Conservation (phyloP, 257 asterid genomes). For the Solanum boliviense region DNA sequence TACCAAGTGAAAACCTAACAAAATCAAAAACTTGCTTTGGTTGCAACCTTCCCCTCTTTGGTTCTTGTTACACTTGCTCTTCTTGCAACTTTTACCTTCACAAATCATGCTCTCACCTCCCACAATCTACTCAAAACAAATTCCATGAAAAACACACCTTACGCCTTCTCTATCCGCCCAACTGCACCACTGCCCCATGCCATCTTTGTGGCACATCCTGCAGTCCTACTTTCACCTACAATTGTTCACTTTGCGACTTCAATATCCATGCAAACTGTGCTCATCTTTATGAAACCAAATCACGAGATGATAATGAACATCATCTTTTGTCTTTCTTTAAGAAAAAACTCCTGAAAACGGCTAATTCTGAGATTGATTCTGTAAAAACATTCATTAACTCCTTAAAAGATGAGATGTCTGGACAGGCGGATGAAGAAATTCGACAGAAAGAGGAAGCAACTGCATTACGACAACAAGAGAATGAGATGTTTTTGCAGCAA, state of each 20-base stretch:
- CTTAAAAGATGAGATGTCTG: neutral
- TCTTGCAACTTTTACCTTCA: conserved; percentile 8
- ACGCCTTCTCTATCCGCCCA: conserved; percentile 3
- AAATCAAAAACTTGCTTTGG: neutral
- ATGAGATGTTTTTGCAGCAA: neutral
- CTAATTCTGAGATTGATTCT: neutral
- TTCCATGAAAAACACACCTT: neutral
- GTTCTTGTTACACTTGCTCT: conserved; percentile 5
- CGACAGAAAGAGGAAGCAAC: neutral
- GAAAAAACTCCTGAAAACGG: neutral
- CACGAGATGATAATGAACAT: neutral
- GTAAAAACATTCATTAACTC: neutral
- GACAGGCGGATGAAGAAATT: neutral
- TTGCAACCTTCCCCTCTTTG: conserved; percentile 4
- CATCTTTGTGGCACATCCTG: neutral
- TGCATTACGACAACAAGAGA: neutral
- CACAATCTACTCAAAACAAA: neutral
- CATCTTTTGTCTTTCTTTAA: neutral
- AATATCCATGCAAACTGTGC: conserved; percentile 10
- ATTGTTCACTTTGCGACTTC: conserved; percentile 1
- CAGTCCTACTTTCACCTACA: neutral
- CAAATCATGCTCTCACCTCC: conserved; percentile 3
- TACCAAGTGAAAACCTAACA: neutral
- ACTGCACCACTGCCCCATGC: neutral
- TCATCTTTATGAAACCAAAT: neutral